A percentile compares a stretch with the other conserved stretches of the same genome.
phyloP scores from a whole-genome alignment of 2,329 filamentous ascomycete species.

The Colletotrichum chrysophilum region DNA sequence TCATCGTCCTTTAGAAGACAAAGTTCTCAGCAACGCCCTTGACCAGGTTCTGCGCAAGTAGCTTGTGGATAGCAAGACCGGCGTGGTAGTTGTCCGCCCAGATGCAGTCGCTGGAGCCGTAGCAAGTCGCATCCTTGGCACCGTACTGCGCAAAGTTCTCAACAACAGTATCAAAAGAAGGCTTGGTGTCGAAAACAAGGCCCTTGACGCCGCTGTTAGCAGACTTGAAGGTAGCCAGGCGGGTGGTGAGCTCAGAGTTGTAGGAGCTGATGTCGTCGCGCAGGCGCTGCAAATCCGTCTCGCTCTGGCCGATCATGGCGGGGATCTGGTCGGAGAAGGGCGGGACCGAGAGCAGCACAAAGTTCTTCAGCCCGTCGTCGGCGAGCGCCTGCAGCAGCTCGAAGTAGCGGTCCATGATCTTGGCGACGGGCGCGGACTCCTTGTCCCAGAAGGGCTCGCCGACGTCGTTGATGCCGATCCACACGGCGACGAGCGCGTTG shows the following conservation, averaged over 20 bases:
- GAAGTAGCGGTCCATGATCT: conserved; percentile 50
- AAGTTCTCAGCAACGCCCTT: conserved; percentile 21
- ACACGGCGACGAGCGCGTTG: conserved; percentile 51
- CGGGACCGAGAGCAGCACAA: conserved; percentile 53
- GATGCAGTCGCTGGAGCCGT: conserved; percentile 47
- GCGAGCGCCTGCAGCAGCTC: conserved; percentile 46
- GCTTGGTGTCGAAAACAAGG: conserved; percentile 43
- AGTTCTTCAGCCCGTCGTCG: conserved; percentile 48
- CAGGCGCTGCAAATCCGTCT: conserved; percentile 15
- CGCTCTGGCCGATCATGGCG: conserved; percentile 28
- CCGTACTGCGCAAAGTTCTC: conserved; percentile 29
- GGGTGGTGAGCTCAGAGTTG: conserved; percentile 36
- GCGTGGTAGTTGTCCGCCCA: conserved; percentile 52
- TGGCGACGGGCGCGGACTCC: conserved; percentile 29
- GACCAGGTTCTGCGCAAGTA: conserved; percentile 42
- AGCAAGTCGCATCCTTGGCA: conserved; percentile 35
- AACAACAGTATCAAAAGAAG: conserved; percentile 46
- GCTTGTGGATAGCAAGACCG: conserved; percentile 42
- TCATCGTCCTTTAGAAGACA: not conserved
- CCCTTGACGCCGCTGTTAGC: conserved; percentile 36
- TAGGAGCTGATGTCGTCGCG: conserved; percentile 37
- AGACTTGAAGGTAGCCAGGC: conserved; percentile 35
- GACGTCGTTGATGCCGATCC: conserved; percentile 63
- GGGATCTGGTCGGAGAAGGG: conserved; percentile 42
- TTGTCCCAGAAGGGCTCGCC: conserved; percentile 49